Evolutionary conservation across 2,329 filamentous ascomycete genomes (phyloP).

Genomic region (Hypoxylon sp.): DNA sequence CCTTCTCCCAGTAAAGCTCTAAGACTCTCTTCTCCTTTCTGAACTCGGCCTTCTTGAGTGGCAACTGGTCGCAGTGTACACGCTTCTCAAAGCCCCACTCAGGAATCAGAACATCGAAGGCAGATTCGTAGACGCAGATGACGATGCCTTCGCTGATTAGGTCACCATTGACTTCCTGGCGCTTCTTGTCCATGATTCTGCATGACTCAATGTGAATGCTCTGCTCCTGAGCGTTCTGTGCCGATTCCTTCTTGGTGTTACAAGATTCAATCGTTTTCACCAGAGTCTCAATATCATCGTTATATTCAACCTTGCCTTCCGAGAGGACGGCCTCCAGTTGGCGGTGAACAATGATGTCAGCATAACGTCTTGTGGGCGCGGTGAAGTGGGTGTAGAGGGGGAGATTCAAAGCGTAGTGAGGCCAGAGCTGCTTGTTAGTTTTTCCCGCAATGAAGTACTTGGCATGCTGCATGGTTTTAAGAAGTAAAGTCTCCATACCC

Average conservation of each 20-base stretch:
- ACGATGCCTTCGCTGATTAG: constrained; percentile 96
- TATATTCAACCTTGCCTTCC: constrained; percentile 84
- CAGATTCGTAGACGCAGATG: constrained; percentile 96
- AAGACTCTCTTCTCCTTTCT: constrained; percentile 94
- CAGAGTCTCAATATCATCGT: constrained; percentile 87
- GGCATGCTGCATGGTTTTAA: constrained; percentile 96
- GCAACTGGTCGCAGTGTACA: constrained; percentile 97
- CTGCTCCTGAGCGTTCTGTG: constrained; percentile 97
- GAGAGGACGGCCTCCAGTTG: constrained; percentile 91
- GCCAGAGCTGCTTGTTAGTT: constrained; percentile 79
- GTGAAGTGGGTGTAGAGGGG: constrained; percentile 98
- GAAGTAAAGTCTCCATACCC: constrained; percentile 95
- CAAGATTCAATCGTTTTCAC: constrained; percentile 94
- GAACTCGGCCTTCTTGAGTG: constrained; percentile 99
- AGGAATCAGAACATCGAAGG: constrained; percentile 97
- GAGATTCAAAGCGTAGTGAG: constrained; percentile 92
- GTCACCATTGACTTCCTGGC: constrained; percentile 87
- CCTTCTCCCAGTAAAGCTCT: constrained; percentile 99
- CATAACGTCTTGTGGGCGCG: constrained; percentile 92
- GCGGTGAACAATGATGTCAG: constrained; percentile 94
- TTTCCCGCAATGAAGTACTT: constrained; percentile 94
- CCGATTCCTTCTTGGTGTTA: constrained; percentile 99
- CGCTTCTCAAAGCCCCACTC: constrained; percentile 99
- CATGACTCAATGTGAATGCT: constrained; percentile 99
- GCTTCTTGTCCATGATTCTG: constrained; percentile 92